These are phyloP conservation scores for Verbascum thapsus DNA, from an alignment of 257 asterid genomes.

Conservation along the genomic window DNA sequence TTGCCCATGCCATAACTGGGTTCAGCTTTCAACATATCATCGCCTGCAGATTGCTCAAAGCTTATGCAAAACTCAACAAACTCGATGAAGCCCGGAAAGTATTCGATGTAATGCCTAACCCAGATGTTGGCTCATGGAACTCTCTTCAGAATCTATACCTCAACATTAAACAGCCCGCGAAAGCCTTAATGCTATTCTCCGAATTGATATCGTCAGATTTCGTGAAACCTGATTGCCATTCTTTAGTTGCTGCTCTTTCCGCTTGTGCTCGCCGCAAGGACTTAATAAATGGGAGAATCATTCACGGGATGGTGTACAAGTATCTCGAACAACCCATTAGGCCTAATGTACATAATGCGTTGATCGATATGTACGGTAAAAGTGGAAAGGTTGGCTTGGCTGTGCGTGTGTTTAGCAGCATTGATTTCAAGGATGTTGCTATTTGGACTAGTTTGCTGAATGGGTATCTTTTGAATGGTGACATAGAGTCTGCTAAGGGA, in stretches of 20 bases:
- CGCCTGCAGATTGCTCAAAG: constrained; percentile 51
- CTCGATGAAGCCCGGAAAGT: constrained; percentile 44
- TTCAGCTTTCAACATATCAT: constrained; percentile 48
- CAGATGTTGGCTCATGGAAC: constrained; percentile 70
- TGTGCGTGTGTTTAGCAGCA: constrained; percentile 44
- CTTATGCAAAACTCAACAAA: constrained; percentile 47
- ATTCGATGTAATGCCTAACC: constrained; percentile 51
- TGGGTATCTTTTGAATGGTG: constrained; percentile 53
- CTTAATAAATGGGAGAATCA: constrained; percentile 45
- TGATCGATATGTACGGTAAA: constrained; percentile 76
- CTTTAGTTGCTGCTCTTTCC: constrained; percentile 63
- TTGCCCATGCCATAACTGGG: constrained; percentile 39
- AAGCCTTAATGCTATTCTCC: constrained; percentile 48
- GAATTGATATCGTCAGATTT: constrained; percentile 34
- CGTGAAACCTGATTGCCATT: constrained; percentile 62
- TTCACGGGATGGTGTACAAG: constrained; percentile 65
- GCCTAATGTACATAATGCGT: constrained; percentile 56
- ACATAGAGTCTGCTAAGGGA: constrained; percentile 48
- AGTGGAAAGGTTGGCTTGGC: constrained; percentile 46
- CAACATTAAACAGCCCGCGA: constrained; percentile 48
- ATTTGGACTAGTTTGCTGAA: constrained; percentile 80
- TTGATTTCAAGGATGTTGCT: constrained; percentile 54
- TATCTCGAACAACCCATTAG: constrained; percentile 42
- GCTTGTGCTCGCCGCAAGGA: constrained; percentile 63
- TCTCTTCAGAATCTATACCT: constrained; percentile 62